Evolutionary conservation across 2,329 filamentous ascomycete genomes (phyloP), one percentile per base, ranked within the genome.

Genomic region (Colletotrichum liaoningense): DNA sequence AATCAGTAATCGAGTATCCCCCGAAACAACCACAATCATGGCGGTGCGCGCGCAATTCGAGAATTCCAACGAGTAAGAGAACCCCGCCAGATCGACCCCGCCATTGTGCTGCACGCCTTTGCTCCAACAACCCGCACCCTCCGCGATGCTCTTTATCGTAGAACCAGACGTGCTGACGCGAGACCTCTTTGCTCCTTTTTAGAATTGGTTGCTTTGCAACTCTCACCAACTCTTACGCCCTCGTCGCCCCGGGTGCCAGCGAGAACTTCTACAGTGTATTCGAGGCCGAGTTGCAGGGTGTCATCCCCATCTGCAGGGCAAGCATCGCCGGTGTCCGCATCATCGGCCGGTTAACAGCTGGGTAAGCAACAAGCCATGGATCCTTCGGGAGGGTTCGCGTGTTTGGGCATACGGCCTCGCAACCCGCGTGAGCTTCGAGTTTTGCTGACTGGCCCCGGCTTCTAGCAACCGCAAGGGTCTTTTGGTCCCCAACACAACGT

Each of bases 251-350:
- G 77, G 97, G 97, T 81, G 95, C 94, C 79, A 98, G 95, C 81
- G 95, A 98, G 89, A 98, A 98, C 90, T 99, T 99, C 86, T 98
- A 98, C 92, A 95, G 94, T 88, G 91, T 98, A 83, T 98, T 99
- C 87, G 97, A 99, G 89, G 93, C 96, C 76, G 97, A 99, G 88
- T 90, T 99, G 75, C 95, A 97, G 88, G 97, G 98, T 87, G 92
- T 98, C 76, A 96, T 99, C 79, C 97, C 97, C 78, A 98, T 98
- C 84, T 97, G 95, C 85, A 94, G 97, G 86, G 95, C 95, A 78
- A 98, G 96, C 72, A 98, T 99, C 83, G 95, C 95, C 75, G 97
- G 97, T 78, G 98, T 96, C 52, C 91, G 97, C 80, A 99, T 99
- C 84, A 93, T 99, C 81, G 97, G 97, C 73, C 93, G 97, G 78